These are phyloP conservation scores for Boletus pseudopeckii DNA, from an alignment of 768 basidiomycete species.

Conservation along the genomic window DNA sequence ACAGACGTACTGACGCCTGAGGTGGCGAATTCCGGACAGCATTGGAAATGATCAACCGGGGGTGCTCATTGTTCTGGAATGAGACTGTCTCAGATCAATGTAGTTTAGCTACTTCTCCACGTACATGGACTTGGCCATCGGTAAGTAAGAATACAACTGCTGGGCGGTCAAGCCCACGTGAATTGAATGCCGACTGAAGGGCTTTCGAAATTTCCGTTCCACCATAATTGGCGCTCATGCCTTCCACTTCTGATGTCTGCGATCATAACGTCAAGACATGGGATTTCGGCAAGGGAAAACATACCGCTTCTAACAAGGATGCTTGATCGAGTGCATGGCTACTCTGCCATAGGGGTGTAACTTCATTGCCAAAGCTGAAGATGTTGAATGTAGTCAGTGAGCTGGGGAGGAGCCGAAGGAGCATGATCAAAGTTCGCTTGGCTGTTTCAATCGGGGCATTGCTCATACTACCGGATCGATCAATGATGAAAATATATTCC, in stretches of 20 bases:
- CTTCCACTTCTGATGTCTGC: conserved; percentile 39
- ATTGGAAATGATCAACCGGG: conserved; percentile 18
- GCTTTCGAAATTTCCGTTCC: conserved; percentile 52
- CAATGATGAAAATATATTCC: conserved; percentile 61
- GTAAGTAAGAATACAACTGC: conserved; percentile 57
- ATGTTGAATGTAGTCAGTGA: conserved; percentile 50
- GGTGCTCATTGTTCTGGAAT: conserved; percentile 11
- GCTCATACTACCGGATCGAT: conserved; percentile 55
- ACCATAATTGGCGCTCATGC: conserved; percentile 42
- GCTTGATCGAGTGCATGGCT: conserved; percentile 33
- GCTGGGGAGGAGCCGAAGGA: conserved; percentile 48
- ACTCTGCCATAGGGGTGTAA: conserved; percentile 33
- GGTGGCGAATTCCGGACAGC: conserved; percentile 34
- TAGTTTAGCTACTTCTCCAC: neutral
- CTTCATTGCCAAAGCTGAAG: conserved; percentile 45
- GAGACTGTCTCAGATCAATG: neutral
- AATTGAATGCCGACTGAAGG: conserved; percentile 36
- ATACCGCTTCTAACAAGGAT: conserved; percentile 38
- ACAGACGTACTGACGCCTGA: conserved; percentile 44
- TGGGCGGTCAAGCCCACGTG: conserved; percentile 35
- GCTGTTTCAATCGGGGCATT: conserved; percentile 42
- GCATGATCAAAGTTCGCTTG: conserved; percentile 42
- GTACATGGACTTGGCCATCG: conserved; percentile 45
- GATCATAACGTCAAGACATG: conserved; percentile 6
- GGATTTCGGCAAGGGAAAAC: neutral